Evolutionary conservation across 164 flowering plant genomes (phyloP), one percentile per base, ranked within the genome.

Genomic region (Paratinospora sagittata): DNA sequence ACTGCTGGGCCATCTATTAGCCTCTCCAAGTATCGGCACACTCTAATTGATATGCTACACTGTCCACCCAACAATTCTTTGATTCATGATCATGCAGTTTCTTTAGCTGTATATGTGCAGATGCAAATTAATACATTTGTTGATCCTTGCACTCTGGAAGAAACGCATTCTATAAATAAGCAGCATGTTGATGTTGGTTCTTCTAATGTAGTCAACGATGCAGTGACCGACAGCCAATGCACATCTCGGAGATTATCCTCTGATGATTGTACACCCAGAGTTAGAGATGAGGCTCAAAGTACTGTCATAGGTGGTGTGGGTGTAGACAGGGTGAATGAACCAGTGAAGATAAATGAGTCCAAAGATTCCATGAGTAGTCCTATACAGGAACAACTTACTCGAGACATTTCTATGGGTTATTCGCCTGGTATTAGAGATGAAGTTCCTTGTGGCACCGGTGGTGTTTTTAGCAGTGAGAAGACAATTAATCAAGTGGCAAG

Each of bases 61-160:
- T 85, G 91, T 75, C 87, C 96, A 70, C 95, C 91, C 0, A 80
- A 79, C 69, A 96, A 96, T 85, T 91, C 96, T 65, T 81, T 93
- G 77, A 80, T 88, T 66, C 92, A 93, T 43, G 99, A 96, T 85
- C 89, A 93, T 78, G 98, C 93, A 33, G 84, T 86, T 82, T 85
- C 97, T 73, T 72, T 93, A 45, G 90, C 97, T 34, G 82, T 88
- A 12, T 84, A 72, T 78, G 86, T 88, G 3, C 89, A 87, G 77
- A 79, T 62, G 76, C 93, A 85, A 76, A 76, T 96, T 75, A 76
- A 80, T 69, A 41, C 76, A 24, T 67, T 82, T 52, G 52, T 79
- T 67, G 74, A 73, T 78, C 45, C 58, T 6, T 78, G 81, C 49
- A 13, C 73, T 68, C 68, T 60, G 65, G 19, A 64, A 61, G 58